Conservation (phyloP, 352 stramenopile species). For the Halophytophthora batemanensis region DNA sequence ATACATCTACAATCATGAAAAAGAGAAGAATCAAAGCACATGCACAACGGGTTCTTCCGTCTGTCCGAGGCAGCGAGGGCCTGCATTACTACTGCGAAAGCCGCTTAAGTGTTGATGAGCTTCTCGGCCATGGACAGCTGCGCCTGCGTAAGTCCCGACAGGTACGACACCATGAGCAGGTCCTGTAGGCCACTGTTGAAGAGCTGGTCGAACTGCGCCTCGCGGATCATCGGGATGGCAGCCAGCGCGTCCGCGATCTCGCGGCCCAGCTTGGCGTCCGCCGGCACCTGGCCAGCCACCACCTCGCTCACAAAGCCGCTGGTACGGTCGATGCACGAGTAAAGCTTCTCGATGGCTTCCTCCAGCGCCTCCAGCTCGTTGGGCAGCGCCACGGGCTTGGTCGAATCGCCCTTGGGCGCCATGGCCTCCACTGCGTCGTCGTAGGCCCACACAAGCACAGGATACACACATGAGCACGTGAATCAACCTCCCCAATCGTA, state of each 20-base stretch:
- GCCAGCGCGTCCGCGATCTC: conserved; percentile 94
- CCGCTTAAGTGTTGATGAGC: conserved; percentile 89
- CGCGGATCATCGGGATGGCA: conserved; percentile 90
- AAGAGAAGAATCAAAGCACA: too few relatives aligned
- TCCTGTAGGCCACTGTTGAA: conserved; percentile 97
- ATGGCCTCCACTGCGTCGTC: conserved; percentile 65
- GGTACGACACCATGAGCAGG: conserved; percentile 98
- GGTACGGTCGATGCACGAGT: conserved; percentile 89
- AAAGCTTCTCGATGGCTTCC: conserved; percentile 85
- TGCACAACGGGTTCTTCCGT: too few relatives aligned
- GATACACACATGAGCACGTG: not conserved
- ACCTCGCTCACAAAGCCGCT: conserved; percentile 91
- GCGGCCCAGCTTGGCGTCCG: conserved; percentile 88
- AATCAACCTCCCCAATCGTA: not conserved
- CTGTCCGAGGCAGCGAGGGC: too few relatives aligned
- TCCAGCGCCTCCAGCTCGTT: conserved; percentile 76
- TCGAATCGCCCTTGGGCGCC: conserved; percentile 41
- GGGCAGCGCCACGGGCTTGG: conserved; percentile 41
- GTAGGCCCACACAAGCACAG: conserved; percentile 5
- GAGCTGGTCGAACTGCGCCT: conserved; percentile 95
- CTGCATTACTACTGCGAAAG: too few relatives aligned
- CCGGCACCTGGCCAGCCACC: conserved; percentile 67
- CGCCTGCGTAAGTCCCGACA: conserved; percentile 96
- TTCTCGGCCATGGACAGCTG: conserved; percentile 98
- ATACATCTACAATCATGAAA: too few relatives aligned